phyloP scores from a whole-genome alignment of 148 eudicot genomes.

The Spergularia marina region DNA sequence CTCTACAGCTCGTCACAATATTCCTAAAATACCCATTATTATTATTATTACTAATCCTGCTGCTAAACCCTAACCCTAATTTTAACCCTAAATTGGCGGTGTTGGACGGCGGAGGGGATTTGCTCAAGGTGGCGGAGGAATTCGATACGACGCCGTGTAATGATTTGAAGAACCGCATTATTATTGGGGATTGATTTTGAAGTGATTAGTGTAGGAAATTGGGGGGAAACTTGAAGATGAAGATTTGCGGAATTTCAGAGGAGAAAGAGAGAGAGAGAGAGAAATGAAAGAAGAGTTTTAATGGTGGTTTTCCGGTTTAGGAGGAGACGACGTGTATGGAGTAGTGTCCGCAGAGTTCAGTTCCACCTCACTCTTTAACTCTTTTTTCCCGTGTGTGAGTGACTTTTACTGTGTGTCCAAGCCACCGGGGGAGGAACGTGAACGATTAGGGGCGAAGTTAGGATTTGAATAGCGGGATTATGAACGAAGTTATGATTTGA shows the following conservation, averaged over 20 bases:
- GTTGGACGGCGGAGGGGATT: slow-evolving; percentile 5
- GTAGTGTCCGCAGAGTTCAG: slow-evolving; percentile 37
- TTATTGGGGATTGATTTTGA: not conserved
- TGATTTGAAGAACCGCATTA: slow-evolving; percentile 50
- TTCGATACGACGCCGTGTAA: slow-evolving; percentile 24
- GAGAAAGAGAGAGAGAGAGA: not conserved
- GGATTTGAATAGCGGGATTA: too few species aligned
- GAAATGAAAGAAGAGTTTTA: slow-evolving; percentile 20
- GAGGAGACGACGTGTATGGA: slow-evolving; percentile 36
- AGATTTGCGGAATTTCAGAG: not conserved
- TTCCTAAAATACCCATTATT: slow-evolving; percentile 22
- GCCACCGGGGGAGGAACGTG: too few species aligned
- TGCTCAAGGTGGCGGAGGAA: slow-evolving; percentile 17
- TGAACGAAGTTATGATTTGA: too few species aligned
- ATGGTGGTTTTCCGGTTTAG: slow-evolving; percentile 11
- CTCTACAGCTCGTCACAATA: slow-evolving; percentile 67
- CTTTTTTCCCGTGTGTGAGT: too few species aligned
- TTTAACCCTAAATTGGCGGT: slow-evolving; percentile 30
- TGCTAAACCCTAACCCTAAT: slow-evolving; percentile 32
- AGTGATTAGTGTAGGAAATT: not conserved
- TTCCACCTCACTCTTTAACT: not conserved
- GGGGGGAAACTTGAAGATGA: not conserved
- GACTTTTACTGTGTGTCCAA: too few species aligned
- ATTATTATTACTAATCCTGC: not conserved
- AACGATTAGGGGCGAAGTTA: too few species aligned